phyloP scores from a whole-genome alignment of 1,139 yeast genomes.

The Petasospora fabianii region DNA sequence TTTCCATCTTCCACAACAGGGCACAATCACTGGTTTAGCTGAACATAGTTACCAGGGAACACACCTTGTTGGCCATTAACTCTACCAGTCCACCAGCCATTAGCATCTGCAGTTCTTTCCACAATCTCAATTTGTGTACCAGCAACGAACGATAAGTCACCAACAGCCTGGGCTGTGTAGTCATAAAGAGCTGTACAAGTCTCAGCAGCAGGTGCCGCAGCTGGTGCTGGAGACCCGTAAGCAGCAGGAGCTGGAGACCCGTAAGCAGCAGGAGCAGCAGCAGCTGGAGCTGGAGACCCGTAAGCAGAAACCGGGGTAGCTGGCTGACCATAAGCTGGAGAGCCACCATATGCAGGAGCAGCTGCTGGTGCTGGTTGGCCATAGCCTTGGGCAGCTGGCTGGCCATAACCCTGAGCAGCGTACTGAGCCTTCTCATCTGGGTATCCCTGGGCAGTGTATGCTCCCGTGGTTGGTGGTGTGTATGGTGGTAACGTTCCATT shows the following conservation, averaged over 20 bases:
- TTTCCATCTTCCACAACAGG: too few species aligned
- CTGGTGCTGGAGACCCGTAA: constrained; percentile 29
- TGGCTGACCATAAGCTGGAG: constrained; percentile 32
- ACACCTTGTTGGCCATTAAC: constrained; percentile 83
- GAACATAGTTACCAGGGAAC: constrained; percentile 93
- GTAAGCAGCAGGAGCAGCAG: constrained; percentile 36
- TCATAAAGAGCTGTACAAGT: constrained; percentile 76
- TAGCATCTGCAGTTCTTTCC: constrained; percentile 75
- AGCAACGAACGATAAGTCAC: constrained; percentile 82
- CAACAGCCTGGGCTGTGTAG: constrained; percentile 81
- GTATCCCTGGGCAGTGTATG: constrained; percentile 24
- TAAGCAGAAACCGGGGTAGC: constrained; percentile 21
- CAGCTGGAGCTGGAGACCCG: constrained; percentile 32
- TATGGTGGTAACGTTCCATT: constrained; percentile 28
- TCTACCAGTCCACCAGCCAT: constrained; percentile 99
- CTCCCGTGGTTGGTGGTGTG: constrained; percentile 30
- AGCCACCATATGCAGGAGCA: constrained; percentile 25
- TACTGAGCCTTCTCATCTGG: constrained; percentile 26
- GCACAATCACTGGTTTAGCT: constrained; percentile 3
- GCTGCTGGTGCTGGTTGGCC: constrained; percentile 29
- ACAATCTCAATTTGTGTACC: constrained; percentile 84
- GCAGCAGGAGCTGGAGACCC: constrained; percentile 29
- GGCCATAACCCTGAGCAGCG: constrained; percentile 28
- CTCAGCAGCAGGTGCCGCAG: constrained; percentile 42
- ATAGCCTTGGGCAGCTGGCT: constrained; percentile 26